phyloP scores from a whole-genome alignment of 78 protist species.

The Dictyostelium purpureum region DNA sequence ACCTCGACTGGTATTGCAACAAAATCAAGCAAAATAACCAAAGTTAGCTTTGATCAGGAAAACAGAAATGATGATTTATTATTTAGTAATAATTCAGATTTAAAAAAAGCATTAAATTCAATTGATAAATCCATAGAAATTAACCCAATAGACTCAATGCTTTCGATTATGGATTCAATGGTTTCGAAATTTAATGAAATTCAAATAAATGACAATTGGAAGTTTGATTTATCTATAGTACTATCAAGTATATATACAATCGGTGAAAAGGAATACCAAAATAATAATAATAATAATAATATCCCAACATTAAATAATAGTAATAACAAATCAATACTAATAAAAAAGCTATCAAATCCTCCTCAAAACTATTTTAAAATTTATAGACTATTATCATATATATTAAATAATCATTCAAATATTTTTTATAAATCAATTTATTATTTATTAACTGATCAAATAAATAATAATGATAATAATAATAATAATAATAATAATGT shows the following conservation, averaged over 20 bases:
- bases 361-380: conserved; percentile 1
- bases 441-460: not conserved
- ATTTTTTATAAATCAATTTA: not conserved
- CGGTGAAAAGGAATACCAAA: not conserved
- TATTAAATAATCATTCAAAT: not conserved
- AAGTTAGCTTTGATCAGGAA: not conserved
- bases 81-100: not conserved
- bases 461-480: not conserved
- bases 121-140: not conserved
- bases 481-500: no score
- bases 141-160: not conserved
- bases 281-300: not conserved
- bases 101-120: not conserved
- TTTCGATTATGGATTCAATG: not conserved
- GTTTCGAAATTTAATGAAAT: not conserved
- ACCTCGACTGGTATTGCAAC: not conserved
- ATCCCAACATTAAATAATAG: no score
- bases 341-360: not conserved
- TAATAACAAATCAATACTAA: not conserved
- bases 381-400: conserved; percentile 6
- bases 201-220: not conserved
- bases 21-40: not conserved
- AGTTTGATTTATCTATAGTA: not conserved
- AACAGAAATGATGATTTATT: not conserved
- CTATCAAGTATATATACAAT: not conserved